Evolutionary conservation across 1,139 yeast species (phyloP).

Genomic region (Blastobotrys capitulatus): DNA sequence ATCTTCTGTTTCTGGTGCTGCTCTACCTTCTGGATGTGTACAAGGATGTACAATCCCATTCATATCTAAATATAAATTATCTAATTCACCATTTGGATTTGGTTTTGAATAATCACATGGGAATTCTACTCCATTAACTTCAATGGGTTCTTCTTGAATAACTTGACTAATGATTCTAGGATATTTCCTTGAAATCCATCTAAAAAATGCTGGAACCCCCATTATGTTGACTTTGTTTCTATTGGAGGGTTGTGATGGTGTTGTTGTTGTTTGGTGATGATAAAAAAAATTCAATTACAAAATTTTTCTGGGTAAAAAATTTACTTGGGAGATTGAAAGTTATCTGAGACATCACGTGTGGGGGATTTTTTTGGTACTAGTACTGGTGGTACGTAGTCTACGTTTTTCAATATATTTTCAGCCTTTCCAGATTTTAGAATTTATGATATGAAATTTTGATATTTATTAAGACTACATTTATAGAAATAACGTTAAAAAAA

Average conservation of each 20-base stretch:
- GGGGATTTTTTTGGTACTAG: too few relatives aligned
- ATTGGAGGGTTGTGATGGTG: neutral
- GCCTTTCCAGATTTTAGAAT: too few relatives aligned
- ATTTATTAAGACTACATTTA: too few relatives aligned
- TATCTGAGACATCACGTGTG: too few relatives aligned
- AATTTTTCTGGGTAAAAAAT: too few relatives aligned
- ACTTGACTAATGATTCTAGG: slow-evolving; percentile 94
- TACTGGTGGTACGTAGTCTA: too few relatives aligned
- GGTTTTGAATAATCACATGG: slow-evolving; percentile 69
- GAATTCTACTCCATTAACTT: slow-evolving; percentile 51
- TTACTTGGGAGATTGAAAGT: too few relatives aligned
- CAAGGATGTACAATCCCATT: slow-evolving; percentile 98
- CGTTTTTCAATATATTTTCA: too few relatives aligned
- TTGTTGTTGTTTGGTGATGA: neutral
- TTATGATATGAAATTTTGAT: too few relatives aligned
- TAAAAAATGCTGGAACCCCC: slow-evolving; percentile 92
- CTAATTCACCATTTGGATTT: slow-evolving; percentile 94
- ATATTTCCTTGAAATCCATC: slow-evolving; percentile 92
- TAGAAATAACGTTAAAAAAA: too few relatives aligned
- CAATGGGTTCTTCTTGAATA: slow-evolving; percentile 54
- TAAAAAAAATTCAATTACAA: too few relatives aligned
- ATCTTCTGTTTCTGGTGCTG: slow-evolving; percentile 91
- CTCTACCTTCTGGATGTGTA: slow-evolving; percentile 91
- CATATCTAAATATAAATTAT: slow-evolving; percentile 89
- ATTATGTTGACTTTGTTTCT: neutral